Percentiles rank a stretch among this genome's conserved stretches.
Conservation (phyloP, 73 alveolate species). For the Halteria grandinella region DNA sequence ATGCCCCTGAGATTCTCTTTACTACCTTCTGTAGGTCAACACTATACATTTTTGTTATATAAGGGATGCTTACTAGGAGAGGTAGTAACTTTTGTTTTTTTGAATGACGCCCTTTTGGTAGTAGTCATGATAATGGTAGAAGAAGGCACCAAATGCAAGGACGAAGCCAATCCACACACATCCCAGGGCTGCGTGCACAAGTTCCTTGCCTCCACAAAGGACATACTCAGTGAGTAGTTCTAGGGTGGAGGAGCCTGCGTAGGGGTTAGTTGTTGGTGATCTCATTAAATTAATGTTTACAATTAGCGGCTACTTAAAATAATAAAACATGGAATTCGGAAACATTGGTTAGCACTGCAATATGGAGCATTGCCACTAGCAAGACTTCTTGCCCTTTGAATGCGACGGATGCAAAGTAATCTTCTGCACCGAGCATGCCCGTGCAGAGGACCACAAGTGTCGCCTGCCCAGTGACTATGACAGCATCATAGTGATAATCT, state of each 20-base stretch:
- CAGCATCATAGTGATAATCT: constrained; percentile 52
- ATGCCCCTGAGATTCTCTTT: constrained; percentile 15
- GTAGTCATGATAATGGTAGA: not conserved
- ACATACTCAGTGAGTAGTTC: constrained; percentile 7
- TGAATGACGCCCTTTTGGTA: constrained; percentile 16
- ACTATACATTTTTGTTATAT: not conserved
- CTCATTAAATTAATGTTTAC: not conserved
- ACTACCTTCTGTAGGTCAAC: not conserved
- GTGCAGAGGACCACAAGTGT: constrained; percentile 59
- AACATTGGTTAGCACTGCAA: constrained; percentile 70
- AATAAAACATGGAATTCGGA: constrained; percentile 59
- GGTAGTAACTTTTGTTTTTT: not conserved
- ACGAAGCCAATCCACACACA: constrained; percentile 16
- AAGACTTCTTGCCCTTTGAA: constrained; percentile 67
- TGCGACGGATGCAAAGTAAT: constrained; percentile 64
- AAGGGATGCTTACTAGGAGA: not conserved
- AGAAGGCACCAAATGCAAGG: not conserved
- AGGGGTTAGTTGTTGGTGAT: not conserved
- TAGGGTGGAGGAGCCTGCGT: not conserved
- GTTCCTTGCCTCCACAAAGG: constrained; percentile 3
- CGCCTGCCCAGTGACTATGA: constrained; percentile 38
- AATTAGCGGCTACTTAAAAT: too few relatives aligned
- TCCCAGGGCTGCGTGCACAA: constrained; percentile 8
- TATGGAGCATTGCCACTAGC: constrained; percentile 11
- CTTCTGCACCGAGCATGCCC: constrained; percentile 39